Evolutionary conservation across 2,329 filamentous ascomycete species (phyloP), one percentile per base, ranked within the genome.

Genomic region (Hymenoscyphus fructigenus): DNA sequence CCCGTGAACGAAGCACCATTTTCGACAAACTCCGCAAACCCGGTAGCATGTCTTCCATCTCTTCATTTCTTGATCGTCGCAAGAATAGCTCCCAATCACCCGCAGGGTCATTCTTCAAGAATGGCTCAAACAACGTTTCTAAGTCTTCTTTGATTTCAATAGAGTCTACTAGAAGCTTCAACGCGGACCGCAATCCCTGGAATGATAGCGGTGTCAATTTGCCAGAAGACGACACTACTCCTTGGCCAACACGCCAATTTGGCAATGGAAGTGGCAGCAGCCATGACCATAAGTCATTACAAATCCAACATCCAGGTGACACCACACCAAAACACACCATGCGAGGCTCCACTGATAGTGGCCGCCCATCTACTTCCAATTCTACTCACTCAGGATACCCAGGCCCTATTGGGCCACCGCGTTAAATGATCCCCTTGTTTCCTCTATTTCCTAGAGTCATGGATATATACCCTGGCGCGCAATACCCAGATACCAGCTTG

Each of bases 191-290:
- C 78, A 97, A 97, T 80, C 93, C 93, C 67, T 98, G 94, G 94
- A 97, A 97, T 77, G 94, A 98, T 78, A 96, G 92, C 75, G 94
- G 93, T 73, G 93, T 97, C 76, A 97, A 97, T 77, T 87, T 97
- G 71, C 84, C 91, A 68, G 94, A 97, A 74, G 92, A 97, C 69
- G 93, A 97, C 72, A 74, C 79, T 64, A 82, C 84, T 70, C 84
- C 84, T 47, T 89, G 87, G 86, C 79, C 83, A 61, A 79, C 79
- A 60, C 86, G 87, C 69, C 86, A 86, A 72, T 85, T 88, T 71
- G 84, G 85, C 74, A 91, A 88, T 76, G 87, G 86, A 75, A 91
- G 67, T 61, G 67, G 67, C 29, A 71, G 66, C 62, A 87, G 85
- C 76, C 82, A 83, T 73, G 81, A 89, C 76, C 83, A 83, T 75